Conservation (phyloP, 176 grass and related monocot genomes). For the Rhynchospora tenuis region DNA sequence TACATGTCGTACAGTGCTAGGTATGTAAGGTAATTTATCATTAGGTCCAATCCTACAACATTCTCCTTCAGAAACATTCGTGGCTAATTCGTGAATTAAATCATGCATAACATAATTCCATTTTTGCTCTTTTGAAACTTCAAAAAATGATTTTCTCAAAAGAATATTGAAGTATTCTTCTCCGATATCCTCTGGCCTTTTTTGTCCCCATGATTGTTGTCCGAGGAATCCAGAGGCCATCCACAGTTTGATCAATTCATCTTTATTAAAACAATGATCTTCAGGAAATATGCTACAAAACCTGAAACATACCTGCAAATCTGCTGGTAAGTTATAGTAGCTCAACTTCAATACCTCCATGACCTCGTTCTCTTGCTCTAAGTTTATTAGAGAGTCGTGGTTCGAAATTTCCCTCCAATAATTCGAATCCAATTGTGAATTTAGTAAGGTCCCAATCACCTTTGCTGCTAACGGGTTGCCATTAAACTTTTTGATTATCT, state of each 20-base stretch:
- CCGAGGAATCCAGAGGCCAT: slow-evolving; percentile 20
- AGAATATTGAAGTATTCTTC: slow-evolving; percentile 27
- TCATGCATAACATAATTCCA: slow-evolving; percentile 27
- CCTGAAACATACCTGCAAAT: slow-evolving; percentile 13
- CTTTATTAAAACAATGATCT: slow-evolving; percentile 25
- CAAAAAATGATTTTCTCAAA: slow-evolving; percentile 32
- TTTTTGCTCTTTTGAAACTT: background rate
- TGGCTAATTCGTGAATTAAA: slow-evolving; percentile 42
- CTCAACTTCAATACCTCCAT: background rate
- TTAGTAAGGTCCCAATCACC: background rate
- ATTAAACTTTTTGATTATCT: background rate
- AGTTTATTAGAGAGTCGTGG: background rate
- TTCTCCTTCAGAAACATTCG: slow-evolving; percentile 19
- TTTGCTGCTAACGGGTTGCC: slow-evolving; percentile 13
- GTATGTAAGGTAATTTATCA: background rate
- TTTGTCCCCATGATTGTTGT: background rate
- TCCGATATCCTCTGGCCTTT: slow-evolving; percentile 14
- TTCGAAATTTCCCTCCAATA: background rate
- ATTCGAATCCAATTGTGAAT: background rate
- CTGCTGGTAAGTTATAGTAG: background rate
- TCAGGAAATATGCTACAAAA: slow-evolving; percentile 23
- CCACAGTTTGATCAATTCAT: slow-evolving; percentile 36
- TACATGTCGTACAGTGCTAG: slow-evolving; percentile 18
- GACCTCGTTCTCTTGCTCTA: background rate
- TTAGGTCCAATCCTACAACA: background rate